These are phyloP conservation scores for Sistotremastrum niveocremeum DNA, from an alignment of 768 basidiomycete species.

Conservation along the genomic window DNA sequence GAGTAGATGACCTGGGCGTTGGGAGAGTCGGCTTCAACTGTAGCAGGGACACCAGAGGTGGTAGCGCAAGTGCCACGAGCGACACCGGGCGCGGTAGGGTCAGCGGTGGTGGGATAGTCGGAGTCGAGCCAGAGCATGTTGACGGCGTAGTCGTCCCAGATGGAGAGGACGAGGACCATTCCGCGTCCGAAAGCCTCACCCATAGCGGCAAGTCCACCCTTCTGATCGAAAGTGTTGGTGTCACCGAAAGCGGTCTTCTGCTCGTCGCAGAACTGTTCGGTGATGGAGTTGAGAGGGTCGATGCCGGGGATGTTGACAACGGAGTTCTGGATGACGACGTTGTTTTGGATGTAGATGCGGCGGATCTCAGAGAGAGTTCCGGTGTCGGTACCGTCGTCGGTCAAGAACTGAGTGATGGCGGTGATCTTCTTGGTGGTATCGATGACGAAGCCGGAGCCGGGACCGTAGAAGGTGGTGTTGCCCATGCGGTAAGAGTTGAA, in stretches of 20 bases:
- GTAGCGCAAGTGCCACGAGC: slow-evolving; percentile 38
- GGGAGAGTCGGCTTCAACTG: slow-evolving; percentile 26
- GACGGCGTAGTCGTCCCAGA: slow-evolving; percentile 43
- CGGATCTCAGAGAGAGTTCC: slow-evolving; percentile 40
- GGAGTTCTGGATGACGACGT: slow-evolving; percentile 38
- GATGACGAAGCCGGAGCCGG: slow-evolving; percentile 30
- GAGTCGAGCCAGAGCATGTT: slow-evolving; percentile 48
- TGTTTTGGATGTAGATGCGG: slow-evolving; percentile 41
- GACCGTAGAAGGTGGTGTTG: slow-evolving; percentile 30
- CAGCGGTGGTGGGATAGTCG: slow-evolving; percentile 27
- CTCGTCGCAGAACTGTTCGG: slow-evolving; percentile 31
- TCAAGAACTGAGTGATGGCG: slow-evolving; percentile 46
- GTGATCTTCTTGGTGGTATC: slow-evolving; percentile 39
- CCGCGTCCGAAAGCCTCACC: slow-evolving; percentile 24
- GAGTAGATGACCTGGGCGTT: slow-evolving; percentile 36
- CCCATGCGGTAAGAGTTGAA: slow-evolving; percentile 53
- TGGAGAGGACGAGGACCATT: slow-evolving; percentile 34
- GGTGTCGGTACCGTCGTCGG: slow-evolving; percentile 27
- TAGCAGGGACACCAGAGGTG: slow-evolving; percentile 29
- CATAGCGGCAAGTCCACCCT: slow-evolving; percentile 28
- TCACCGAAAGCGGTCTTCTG: slow-evolving; percentile 34
- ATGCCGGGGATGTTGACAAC: slow-evolving; percentile 32
- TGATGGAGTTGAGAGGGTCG: slow-evolving; percentile 30
- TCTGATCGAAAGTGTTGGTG: slow-evolving; percentile 25
- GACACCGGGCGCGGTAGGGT: slow-evolving; percentile 27